Base-by-base conservation (phyloP, 2,329 filamentous ascomycete species). In the Claviceps pazoutovae region DNA sequence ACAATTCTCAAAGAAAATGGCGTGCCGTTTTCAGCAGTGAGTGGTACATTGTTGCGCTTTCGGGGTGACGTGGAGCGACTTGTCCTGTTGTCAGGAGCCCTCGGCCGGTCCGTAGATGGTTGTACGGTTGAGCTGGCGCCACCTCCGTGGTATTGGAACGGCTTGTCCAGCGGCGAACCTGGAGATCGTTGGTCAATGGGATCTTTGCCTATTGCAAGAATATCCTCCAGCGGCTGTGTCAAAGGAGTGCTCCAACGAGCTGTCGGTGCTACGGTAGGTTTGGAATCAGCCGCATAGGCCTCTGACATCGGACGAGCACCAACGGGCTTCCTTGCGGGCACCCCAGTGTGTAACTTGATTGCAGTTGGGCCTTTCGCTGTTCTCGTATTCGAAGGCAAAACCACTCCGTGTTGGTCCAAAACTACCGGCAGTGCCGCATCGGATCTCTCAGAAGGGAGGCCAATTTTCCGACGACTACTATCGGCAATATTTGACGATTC, bases 1-100 rank as follows among this genome's bases (percentile, higher is more conserved):
- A 89, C 88, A 14, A 90, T 65, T 0, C 80, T 83, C 14, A 82
- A 66, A 2, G 71, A 74, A 56, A 79, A 80, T 0, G 75, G 71
- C 0, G 66, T 64, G 46, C 52, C 52, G 26, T n/a, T 39, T 21
- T 68, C 64, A 49, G 67, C 64, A 6, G 64, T 64, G 6, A 63
- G 58, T 21, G 54, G 52, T 13, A 47, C 11, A 6, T 60, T 58
- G 38, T 57, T 62, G 46, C 57, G 61, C 50, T 68, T 70, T 23
- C 56, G 61, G 2, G 70, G 71, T 1, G 70, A 72, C 0, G 66
- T 64, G 0, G 70, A 68, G n/a, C 65, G 61, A 30, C 56, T 56
- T 4, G 48, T 17, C 4, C 45, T 46, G 4, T 47, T 26, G 17
- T 39, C 13, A 51, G 49, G 42, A 26, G 34, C 19, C 26, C 30